Evolutionary conservation across 1,284 basidiomycete genomes (phyloP), one percentile per base, ranked within the genome.

Genomic region (Schizophyllum amplum): DNA sequence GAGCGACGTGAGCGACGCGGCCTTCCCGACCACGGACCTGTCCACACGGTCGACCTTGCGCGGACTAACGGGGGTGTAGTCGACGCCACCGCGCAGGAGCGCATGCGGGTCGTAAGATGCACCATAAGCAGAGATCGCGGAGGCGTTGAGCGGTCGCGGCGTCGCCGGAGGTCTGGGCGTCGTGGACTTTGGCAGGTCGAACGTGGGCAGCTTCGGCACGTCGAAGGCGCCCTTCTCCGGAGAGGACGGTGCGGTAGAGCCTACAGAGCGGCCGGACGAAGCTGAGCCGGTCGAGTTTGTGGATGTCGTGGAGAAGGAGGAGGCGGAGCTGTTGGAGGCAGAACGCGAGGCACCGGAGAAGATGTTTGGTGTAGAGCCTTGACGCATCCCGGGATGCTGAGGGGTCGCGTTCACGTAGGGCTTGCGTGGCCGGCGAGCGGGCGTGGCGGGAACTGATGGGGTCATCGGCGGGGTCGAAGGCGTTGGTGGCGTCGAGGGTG

Each of bases 221-320:
- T 63, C 27, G 68, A 42, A 42, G 11, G 33, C 33, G 33, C 33
- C 33, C 33, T 42, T 42, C 33, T 42, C 33, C 7, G 33, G 33
- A 9, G 33, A 42, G 33, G 33, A 42, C 11, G 33, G 33, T 9
- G 33, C 33, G 7, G 33, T 42, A 2, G 33, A 42, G 33, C 17
- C 17, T 9, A 42, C 33, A 13, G 33, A 42, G 17, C 33, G 33
- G 17, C 33, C 7, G 7, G 33, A 61, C 24, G 77, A 74, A n/a
- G 73, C 72, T 4, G 65, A 64, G 13, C 73, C 74, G 5, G 33
- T 42, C 7, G 68, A 64, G 56, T 68, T 69, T 9, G 78, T 77
- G 20, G 75, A 75, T 1, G 72, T 69, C 0, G 77, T 79, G 2
- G 69, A 75, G 50, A 75, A 73, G 1, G 76, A 65, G 4, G 63